Base-by-base conservation (phyloP, 1,139 yeast genomes). In the Hyphopichia pseudoburtonii region DNA sequence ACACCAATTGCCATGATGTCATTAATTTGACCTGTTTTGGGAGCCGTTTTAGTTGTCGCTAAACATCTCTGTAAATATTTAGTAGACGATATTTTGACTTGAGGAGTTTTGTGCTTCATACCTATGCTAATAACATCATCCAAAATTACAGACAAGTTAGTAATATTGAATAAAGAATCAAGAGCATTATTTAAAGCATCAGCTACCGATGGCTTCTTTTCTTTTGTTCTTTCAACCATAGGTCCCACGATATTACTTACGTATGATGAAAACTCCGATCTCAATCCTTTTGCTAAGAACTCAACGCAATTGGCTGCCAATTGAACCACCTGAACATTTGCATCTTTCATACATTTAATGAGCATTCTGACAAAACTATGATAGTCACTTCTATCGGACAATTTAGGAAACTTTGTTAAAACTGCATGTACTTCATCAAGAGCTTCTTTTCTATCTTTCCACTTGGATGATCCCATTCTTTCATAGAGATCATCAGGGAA, bases 401-500 rank as follows among this genome's bases (percentile, higher is more conserved):
- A 46, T 40, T 64, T 69, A 3, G 62, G 62, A n/a, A 78, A 81
- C 40, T 79, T 77, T 17, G 73, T 62, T 32, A 88, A 66, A 9
- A 70, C 63, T 5, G 70, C 70, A 21, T 69, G 63, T 2, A 84
- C 76, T 46, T 82, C 89, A 37, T 88, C 95, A 43, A 94, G 67
- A 0, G 76, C 89, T 47, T 86, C 97, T 41, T 86, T 89, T 47
- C 98, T 74, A 39, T 89, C 97, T 55, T 90, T 89, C 98, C 98
- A 92, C 50, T 84, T 81, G 0, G 82, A 46, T 1, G 90, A 82
- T 1, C 71, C 57, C 22, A 88, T 62, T 45, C 80, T 67, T 2
- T 70, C 52, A 16, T 73, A 57, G 41, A 89, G 75, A 49, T 82
- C 81, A 4, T 63, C 51, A 0, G 97, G 96, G 1, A 90, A 51